A percentile compares a stretch with the other conserved stretches of the same genome.
These are phyloP conservation scores for Quillaja saponaria DNA, from an alignment of 306 rosid genomes.

Conservation along the genomic window DNA sequence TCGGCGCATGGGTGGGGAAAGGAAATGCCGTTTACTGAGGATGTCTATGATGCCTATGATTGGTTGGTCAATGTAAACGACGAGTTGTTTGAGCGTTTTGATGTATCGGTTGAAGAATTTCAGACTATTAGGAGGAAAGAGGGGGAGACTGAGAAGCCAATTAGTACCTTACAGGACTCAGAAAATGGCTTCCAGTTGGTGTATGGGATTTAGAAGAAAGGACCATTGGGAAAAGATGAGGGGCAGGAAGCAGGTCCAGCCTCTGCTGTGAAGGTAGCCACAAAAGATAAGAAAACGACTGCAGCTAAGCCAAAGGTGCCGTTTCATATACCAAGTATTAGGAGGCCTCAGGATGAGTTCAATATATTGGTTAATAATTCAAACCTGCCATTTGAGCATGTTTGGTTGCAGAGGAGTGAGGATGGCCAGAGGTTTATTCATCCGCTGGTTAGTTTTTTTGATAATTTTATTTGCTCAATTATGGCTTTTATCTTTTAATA, in stretches of 20 bases:
- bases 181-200: slow-evolving; percentile 67
- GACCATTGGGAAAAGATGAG: slow-evolving; percentile 16
- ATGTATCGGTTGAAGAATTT: slow-evolving; percentile 60
- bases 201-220: slow-evolving; percentile 49
- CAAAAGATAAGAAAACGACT: slow-evolving; percentile 37
- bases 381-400: slow-evolving; percentile 80
- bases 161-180: slow-evolving; percentile 19
- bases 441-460: slow-evolving; percentile 83
- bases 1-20: slow-evolving; percentile 52
- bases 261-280: slow-evolving; percentile 45
- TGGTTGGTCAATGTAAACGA: slow-evolving; percentile 83
- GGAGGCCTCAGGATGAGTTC: slow-evolving; percentile 73
- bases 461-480: no score
- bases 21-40: slow-evolving; percentile 56
- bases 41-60: slow-evolving; percentile 74
- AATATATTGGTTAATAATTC: slow-evolving; percentile 63
- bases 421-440: slow-evolving; percentile 73
- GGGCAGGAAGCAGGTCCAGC: slow-evolving; percentile 24
- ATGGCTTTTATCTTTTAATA: no score
- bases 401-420: slow-evolving; percentile 76
- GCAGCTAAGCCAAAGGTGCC: slow-evolving; percentile 62
- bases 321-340: slow-evolving; percentile 71
- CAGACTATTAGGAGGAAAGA: slow-evolving; percentile 48
- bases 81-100: slow-evolving; percentile 66
- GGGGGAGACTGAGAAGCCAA: slow-evolving; percentile 36